Conservation (phyloP, 2,329 filamentous ascomycete genomes). For the Colletotrichum falcatum region DNA sequence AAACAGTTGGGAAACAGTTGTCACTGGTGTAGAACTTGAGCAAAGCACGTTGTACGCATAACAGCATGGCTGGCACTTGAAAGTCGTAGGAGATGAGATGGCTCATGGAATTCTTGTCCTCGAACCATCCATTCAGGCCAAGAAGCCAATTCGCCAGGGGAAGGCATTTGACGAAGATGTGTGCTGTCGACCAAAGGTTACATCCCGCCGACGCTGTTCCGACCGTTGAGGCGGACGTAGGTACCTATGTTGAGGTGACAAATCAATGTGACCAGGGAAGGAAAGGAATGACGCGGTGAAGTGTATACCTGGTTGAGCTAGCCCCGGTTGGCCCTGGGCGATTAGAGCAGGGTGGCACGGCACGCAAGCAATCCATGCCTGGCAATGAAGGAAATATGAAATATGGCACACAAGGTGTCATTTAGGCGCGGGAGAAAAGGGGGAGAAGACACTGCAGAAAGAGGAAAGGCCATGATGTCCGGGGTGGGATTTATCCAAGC, state of each 20-base stretch:
- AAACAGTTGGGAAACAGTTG: constrained; percentile 21
- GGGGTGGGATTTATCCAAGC: neutral
- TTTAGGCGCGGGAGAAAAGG: neutral
- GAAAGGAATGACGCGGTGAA: constrained; percentile 11
- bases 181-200: constrained; percentile 15
- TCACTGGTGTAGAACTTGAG: constrained; percentile 17
- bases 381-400: neutral
- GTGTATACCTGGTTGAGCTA: constrained; percentile 20
- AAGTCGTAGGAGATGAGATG: neutral
- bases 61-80: neutral
- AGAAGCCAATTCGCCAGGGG: neutral
- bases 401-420: neutral
- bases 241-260: constrained; percentile 4
- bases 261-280: neutral
- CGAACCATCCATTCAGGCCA: neutral
- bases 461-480: neutral
- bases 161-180: neutral
- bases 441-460: neutral
- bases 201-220: constrained; percentile 21
- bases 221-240: constrained; percentile 11
- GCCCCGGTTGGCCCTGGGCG: neutral
- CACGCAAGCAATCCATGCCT: neutral
- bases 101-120: neutral
- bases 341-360: constrained; percentile 5
- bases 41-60: too few relatives aligned